Conservation (phyloP, 2,329 filamentous ascomycete species). For the Cladobotryum mycophilum region DNA sequence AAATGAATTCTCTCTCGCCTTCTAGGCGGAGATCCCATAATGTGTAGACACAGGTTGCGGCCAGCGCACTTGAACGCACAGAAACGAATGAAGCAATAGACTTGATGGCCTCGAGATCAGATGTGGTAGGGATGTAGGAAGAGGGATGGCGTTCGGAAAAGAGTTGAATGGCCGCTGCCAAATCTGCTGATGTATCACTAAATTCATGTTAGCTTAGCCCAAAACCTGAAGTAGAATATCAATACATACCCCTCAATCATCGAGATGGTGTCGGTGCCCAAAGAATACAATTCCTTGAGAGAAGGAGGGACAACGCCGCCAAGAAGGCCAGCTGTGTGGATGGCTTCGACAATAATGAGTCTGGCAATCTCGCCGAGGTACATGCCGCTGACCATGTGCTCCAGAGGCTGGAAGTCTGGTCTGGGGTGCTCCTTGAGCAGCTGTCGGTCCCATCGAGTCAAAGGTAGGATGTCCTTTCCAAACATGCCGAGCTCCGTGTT, state of each 20-base stretch:
- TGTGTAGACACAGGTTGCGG: slow-evolving; percentile 53
- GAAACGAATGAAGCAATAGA: slow-evolving; percentile 49
- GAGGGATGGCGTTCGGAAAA: slow-evolving; percentile 48
- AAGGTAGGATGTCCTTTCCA: slow-evolving; percentile 50
- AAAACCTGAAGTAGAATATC: background rate
- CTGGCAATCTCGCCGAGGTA: slow-evolving; percentile 62
- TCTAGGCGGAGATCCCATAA: slow-evolving; percentile 53
- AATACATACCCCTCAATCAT: slow-evolving; percentile 48
- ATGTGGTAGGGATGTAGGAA: slow-evolving; percentile 29
- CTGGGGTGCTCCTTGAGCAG: slow-evolving; percentile 47
- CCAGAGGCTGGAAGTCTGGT: slow-evolving; percentile 56
- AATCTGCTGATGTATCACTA: slow-evolving; percentile 40
- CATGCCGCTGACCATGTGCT: slow-evolving; percentile 57
- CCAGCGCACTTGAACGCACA: slow-evolving; percentile 51
- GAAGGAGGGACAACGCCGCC: slow-evolving; percentile 51
- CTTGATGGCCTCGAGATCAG: slow-evolving; percentile 48
- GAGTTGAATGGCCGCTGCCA: slow-evolving; percentile 38
- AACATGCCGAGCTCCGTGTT: slow-evolving; percentile 66
- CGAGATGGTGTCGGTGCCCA: slow-evolving; percentile 56
- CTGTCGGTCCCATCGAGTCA: slow-evolving; percentile 54
- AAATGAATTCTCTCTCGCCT: slow-evolving; percentile 33
- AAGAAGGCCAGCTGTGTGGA: slow-evolving; percentile 47
- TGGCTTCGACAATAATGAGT: slow-evolving; percentile 51
- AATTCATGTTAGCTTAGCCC: slow-evolving; percentile 16
- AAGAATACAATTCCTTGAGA: slow-evolving; percentile 46